These are phyloP conservation scores for Cryptosporidium parvum DNA, from an alignment of 169 alveolate species.

Conservation along the genomic window DNA sequence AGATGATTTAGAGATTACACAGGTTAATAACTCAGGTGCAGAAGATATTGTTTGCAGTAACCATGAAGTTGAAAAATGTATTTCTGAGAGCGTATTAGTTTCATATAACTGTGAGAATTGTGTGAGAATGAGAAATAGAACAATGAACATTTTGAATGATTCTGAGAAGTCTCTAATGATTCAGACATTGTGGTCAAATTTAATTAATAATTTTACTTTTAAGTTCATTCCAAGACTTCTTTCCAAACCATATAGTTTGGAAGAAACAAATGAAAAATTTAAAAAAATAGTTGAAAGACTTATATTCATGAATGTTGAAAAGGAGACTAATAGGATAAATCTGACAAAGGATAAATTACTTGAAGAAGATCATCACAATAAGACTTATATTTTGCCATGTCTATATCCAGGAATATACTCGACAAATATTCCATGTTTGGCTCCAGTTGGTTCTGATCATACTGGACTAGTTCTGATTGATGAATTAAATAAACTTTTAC, in stretches of 20 bases:
- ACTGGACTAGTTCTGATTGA: slow-evolving; percentile 39
- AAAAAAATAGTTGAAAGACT: slow-evolving; percentile 62
- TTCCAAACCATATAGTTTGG: slow-evolving; percentile 81
- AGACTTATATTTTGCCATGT: not conserved
- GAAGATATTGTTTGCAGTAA: not conserved
- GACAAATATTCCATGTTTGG: slow-evolving; percentile 2
- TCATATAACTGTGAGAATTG: slow-evolving; percentile 25
- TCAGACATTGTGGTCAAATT: slow-evolving; percentile 81
- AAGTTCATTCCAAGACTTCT: slow-evolving; percentile 84
- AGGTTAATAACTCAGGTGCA: no score
- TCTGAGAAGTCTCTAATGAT: slow-evolving; percentile 54
- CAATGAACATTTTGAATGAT: not conserved
- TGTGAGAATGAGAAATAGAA: slow-evolving; percentile 39
- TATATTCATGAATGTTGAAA: slow-evolving; percentile 38
- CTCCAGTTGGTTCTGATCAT: slow-evolving; percentile 17
- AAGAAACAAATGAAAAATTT: slow-evolving; percentile 70
- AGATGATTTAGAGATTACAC: not conserved
- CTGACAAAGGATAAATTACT: slow-evolving; percentile 46
- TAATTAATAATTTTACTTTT: slow-evolving; percentile 83
- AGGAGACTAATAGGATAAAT: slow-evolving; percentile 72
- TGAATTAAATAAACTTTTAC: slow-evolving; percentile 23
- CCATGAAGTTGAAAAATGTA: not conserved
- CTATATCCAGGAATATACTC: slow-evolving; percentile 24
- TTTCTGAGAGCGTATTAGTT: not conserved
- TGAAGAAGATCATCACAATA: not conserved